Evolutionary conservation across 106 monocot species (phyloP).

Genomic region (Dioscorea dumetorum): DNA sequence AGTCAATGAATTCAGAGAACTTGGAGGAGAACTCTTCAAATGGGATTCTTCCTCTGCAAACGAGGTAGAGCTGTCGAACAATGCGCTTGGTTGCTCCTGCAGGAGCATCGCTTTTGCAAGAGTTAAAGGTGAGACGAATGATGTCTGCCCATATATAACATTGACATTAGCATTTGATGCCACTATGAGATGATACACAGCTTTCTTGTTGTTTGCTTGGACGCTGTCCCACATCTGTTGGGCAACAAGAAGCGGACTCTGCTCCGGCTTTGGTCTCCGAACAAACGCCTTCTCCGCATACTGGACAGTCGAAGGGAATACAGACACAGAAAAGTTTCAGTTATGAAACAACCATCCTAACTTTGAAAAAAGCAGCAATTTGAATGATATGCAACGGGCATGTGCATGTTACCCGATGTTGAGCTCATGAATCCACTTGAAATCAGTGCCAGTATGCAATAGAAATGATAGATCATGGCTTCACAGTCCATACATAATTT

Average conservation of each 20-base stretch:
- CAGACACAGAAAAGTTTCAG: conserved; percentile 4
- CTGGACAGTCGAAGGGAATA: conserved; percentile 33
- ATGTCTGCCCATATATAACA: conserved; percentile 33
- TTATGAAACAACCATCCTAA: neutral
- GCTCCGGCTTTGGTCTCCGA: conserved; percentile 25
- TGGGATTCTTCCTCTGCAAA: conserved; percentile 27
- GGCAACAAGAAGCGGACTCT: conserved; percentile 20
- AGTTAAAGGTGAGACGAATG: conserved; percentile 36
- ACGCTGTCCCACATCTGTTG: conserved; percentile 75
- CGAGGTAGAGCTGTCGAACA: conserved; percentile 28
- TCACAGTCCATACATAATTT: too few relatives aligned
- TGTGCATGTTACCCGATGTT: too few relatives aligned
- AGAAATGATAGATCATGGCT: too few relatives aligned
- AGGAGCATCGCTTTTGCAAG: conserved; percentile 69
- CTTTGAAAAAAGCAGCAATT: too few relatives aligned
- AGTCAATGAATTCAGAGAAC: conserved; percentile 19
- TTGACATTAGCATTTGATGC: conserved; percentile 75
- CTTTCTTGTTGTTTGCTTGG: conserved; percentile 67
- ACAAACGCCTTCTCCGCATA: conserved; percentile 92
- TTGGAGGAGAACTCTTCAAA: conserved; percentile 22
- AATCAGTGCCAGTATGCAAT: too few relatives aligned
- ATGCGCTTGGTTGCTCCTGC: conserved; percentile 36
- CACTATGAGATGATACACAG: conserved; percentile 79
- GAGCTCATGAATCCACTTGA: too few relatives aligned
- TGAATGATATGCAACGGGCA: too few relatives aligned